phyloP scores from a whole-genome alignment of 768 basidiomycete genomes.

The Kondoa malvinella region DNA sequence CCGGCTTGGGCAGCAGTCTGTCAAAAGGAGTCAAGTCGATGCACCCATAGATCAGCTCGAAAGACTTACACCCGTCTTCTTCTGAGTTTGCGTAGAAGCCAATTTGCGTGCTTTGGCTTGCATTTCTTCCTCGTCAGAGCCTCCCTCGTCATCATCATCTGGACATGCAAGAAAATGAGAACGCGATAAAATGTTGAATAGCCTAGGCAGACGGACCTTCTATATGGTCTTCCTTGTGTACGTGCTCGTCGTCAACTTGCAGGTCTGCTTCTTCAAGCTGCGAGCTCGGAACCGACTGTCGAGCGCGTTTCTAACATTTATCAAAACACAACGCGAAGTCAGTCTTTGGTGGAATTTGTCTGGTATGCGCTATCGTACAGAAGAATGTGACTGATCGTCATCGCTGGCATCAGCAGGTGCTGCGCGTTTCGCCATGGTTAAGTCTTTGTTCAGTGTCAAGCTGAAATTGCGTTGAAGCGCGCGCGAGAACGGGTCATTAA shows the following conservation, averaged over 20 bases:
- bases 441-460: neutral
- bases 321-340: neutral
- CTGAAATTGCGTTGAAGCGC: no score
- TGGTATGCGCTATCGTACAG: neutral
- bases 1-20: slow-evolving; percentile 71
- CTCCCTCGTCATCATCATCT: neutral
- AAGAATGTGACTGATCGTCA: neutral
- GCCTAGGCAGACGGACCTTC: no score
- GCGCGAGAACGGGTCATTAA: no score
- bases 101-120: neutral
- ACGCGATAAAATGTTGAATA: no score
- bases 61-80: neutral
- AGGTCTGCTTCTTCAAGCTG: no score
- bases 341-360: no score
- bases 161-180: no score
- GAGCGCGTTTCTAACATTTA: neutral
- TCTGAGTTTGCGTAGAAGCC: neutral
- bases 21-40: no score
- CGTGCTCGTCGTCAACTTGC: no score
- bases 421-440: neutral
- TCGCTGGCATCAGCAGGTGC: neutral
- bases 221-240: no score
- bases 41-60: no score
- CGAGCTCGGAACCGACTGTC: neutral
- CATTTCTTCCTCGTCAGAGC: neutral